phyloP scores from a whole-genome alignment of 2,329 filamentous ascomycete genomes.

The Ophiocordyceps camponoti-saundersi region DNA sequence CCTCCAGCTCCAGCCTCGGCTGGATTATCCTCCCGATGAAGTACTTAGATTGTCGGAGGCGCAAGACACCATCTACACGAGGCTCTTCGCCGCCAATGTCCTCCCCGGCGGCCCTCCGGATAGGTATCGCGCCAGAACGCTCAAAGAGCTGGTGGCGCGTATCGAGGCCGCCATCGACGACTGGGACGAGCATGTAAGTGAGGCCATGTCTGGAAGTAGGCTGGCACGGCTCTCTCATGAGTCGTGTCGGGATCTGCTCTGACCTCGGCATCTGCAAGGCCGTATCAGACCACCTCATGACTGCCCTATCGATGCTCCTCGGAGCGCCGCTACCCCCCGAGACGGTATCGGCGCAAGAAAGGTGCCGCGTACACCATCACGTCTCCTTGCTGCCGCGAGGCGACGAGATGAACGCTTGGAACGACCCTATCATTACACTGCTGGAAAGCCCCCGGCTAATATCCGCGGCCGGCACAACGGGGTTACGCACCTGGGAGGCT shows the following conservation, averaged over 20 bases:
- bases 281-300: conserved; percentile 68
- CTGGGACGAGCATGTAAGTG: conserved; percentile 74
- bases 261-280: conserved; percentile 38
- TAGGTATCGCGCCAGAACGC: conserved; percentile 51
- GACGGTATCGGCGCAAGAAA: conserved; percentile 47
- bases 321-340: conserved; percentile 47
- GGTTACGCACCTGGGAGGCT: conserved; percentile 68
- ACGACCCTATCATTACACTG: conserved; percentile 32
- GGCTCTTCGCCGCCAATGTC: conserved; percentile 45
- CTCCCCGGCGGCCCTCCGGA: conserved; percentile 43
- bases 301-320: conserved; percentile 47
- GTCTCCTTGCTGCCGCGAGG: conserved; percentile 16
- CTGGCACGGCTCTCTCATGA: neutral
- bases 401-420: conserved; percentile 1
- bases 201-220: neutral
- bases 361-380: conserved; percentile 59
- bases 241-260: conserved; percentile 5
- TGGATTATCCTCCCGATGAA: conserved; percentile 45
- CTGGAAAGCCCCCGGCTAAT: conserved; percentile 54
- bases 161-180: conserved; percentile 63
- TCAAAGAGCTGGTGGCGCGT: conserved; percentile 54
- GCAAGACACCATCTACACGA: conserved; percentile 49
- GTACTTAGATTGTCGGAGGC: conserved; percentile 41
- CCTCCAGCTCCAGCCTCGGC: conserved; percentile 51
- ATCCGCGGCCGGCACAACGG: conserved; percentile 55